Conservation (phyloP, 352 stramenopile species). For the Pythium brachiatum region DNA sequence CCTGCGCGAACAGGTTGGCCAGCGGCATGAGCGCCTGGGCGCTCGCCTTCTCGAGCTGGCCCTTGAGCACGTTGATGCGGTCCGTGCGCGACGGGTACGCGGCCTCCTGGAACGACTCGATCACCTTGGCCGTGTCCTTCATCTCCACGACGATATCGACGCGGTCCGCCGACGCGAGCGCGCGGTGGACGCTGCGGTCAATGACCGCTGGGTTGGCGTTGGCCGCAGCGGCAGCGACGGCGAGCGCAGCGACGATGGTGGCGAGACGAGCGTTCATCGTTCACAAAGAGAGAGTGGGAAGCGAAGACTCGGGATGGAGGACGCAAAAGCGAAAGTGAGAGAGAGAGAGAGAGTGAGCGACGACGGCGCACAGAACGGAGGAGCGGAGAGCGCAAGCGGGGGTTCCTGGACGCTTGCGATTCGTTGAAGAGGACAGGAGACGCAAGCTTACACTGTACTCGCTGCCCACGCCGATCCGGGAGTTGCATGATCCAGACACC, state of each 20-base stretch:
- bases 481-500: too few relatives aligned
- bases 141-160: slow-evolving; percentile 5
- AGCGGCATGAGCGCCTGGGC: background rate
- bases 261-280: background rate
- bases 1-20: slow-evolving; percentile 6
- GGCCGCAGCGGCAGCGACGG: background rate
- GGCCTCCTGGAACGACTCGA: slow-evolving; percentile 9
- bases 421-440: too few relatives aligned
- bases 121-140: slow-evolving; percentile 5
- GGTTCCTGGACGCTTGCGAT: background rate
- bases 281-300: background rate
- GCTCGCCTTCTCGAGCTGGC: slow-evolving; percentile 11
- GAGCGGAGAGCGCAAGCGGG: background rate
- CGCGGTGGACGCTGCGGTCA: slow-evolving; percentile 12
- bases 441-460: too few relatives aligned
- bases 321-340: background rate
- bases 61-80: slow-evolving; percentile 20
- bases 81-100: slow-evolving; percentile 8
- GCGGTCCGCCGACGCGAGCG: background rate
- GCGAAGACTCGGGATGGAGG: background rate
- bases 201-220: slow-evolving; percentile 1
- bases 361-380: too few relatives aligned
- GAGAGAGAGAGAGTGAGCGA: background rate
- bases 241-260: slow-evolving; percentile 8
- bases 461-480: too few relatives aligned